phyloP scores from a whole-genome alignment of 1,139 yeast species.

The Nadsonia starkeyi-henricii region DNA sequence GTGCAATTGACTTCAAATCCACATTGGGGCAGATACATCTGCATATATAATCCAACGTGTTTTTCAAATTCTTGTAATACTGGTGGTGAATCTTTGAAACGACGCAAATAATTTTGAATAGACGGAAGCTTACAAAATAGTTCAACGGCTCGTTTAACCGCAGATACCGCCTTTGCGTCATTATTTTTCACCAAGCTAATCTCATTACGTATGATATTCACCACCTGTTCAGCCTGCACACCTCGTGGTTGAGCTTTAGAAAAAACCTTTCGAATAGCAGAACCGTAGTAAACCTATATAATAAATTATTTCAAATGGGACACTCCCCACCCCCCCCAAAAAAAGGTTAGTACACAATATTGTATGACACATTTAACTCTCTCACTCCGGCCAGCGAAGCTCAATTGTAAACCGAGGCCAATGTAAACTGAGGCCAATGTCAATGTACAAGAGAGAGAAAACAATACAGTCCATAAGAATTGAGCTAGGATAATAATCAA shows the following conservation, averaged over 20 bases:
- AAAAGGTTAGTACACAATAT: not conserved
- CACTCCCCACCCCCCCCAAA: constrained; percentile 21
- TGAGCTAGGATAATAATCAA: not conserved
- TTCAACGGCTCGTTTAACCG: constrained; percentile 15
- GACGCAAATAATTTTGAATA: constrained; percentile 19
- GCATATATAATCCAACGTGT: constrained; percentile 27
- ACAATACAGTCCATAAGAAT: too few relatives aligned
- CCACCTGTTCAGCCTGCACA: constrained; percentile 13
- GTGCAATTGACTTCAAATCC: constrained; percentile 32
- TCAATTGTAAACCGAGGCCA: too few relatives aligned
- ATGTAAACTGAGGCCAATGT: too few relatives aligned
- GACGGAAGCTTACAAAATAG: constrained; percentile 20
- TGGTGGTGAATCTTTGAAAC: constrained; percentile 15
- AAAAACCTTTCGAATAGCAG: constrained; percentile 23
- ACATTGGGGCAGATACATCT: constrained; percentile 25
- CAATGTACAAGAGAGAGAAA: too few relatives aligned
- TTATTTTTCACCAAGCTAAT: constrained; percentile 11
- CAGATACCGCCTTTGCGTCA: constrained; percentile 7
- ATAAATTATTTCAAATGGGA: too few relatives aligned
- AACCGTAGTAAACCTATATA: constrained; percentile 22
- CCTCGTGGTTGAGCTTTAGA: constrained; percentile 18
- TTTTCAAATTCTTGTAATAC: constrained; percentile 24
- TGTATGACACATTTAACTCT: too few relatives aligned
- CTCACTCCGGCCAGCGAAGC: too few relatives aligned
- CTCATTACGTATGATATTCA: constrained; percentile 13